Evolutionary conservation across 2,329 filamentous ascomycete species (phyloP).

Genomic region (Botryotinia globosa): DNA sequence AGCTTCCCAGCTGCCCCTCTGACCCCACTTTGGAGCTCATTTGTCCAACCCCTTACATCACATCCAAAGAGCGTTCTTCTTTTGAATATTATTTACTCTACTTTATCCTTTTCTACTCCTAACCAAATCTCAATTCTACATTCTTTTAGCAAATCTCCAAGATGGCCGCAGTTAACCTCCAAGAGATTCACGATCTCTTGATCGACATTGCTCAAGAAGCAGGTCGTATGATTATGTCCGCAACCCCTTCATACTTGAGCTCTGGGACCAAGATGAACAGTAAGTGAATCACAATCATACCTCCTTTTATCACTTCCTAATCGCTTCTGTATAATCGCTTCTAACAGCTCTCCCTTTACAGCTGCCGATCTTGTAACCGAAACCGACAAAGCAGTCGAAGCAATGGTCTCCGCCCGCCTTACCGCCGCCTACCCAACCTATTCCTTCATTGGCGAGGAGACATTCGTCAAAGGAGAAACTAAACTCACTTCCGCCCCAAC

Average conservation of each 20-base stretch:
- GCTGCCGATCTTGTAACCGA: slow-evolving; percentile 69
- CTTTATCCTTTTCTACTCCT: neutral
- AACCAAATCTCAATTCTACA: neutral
- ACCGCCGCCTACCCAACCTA: slow-evolving; percentile 52
- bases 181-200: slow-evolving; percentile 60
- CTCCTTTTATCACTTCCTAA: neutral
- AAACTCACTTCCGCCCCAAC: slow-evolving; percentile 64
- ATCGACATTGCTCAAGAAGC: slow-evolving; percentile 60
- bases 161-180: slow-evolving; percentile 58
- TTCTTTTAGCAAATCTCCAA: neutral
- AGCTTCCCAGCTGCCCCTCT: neutral
- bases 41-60: neutral
- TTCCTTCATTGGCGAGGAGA: slow-evolving; percentile 73
- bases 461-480: slow-evolving; percentile 63
- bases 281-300: slow-evolving; percentile 25
- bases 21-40: slow-evolving; percentile 8
- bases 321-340: slow-evolving; percentile 14
- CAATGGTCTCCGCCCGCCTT: slow-evolving; percentile 56
- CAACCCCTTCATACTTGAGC: slow-evolving; percentile 56
- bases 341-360: slow-evolving; percentile 34
- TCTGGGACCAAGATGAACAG: slow-evolving; percentile 65
- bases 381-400: slow-evolving; percentile 63
- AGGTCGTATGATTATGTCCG: slow-evolving; percentile 61
- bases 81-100: neutral
- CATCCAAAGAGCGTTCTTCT: neutral